Evolutionary conservation across 2,329 filamentous ascomycete species (phyloP).

Genomic region (Penicillium sp.): DNA sequence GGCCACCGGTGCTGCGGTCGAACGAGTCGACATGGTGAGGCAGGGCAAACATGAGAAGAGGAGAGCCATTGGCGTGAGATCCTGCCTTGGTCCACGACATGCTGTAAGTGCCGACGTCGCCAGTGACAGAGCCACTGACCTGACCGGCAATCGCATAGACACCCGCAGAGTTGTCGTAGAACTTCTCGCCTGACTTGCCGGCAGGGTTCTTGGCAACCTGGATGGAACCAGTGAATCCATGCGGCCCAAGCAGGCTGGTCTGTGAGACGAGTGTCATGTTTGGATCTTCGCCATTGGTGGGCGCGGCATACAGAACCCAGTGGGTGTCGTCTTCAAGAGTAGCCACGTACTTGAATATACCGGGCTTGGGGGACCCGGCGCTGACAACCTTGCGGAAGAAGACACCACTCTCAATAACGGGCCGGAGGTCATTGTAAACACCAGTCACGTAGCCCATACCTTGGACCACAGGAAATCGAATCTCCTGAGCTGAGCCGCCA

Average conservation of each 20-base stretch:
- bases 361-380: slow-evolving; percentile 53
- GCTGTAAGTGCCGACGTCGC: slow-evolving; percentile 63
- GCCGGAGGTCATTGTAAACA: slow-evolving; percentile 65
- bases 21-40: slow-evolving; percentile 82
- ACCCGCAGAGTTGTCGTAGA: slow-evolving; percentile 73
- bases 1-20: slow-evolving; percentile 51
- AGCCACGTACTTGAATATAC: slow-evolving; percentile 71
- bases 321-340: slow-evolving; percentile 64
- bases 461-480: slow-evolving; percentile 80
- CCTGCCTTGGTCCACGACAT: slow-evolving; percentile 71
- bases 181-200: slow-evolving; percentile 54
- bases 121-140: slow-evolving; percentile 58
- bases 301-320: slow-evolving; percentile 77
- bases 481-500: slow-evolving; percentile 51
- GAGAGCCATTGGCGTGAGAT: slow-evolving; percentile 48
- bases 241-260: slow-evolving; percentile 59
- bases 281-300: slow-evolving; percentile 56
- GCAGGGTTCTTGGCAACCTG: slow-evolving; percentile 76
- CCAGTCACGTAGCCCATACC: slow-evolving; percentile 86
- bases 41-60: slow-evolving; percentile 77
- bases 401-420: slow-evolving; percentile 68
- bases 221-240: slow-evolving; percentile 69
- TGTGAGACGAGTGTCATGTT: slow-evolving; percentile 66
- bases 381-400: slow-evolving; percentile 64
- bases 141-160: slow-evolving; percentile 64